These are phyloP conservation scores for Obelidium mucronatum DNA, from an alignment of 192 early-diverging fungal genomes.

Conservation along the genomic window DNA sequence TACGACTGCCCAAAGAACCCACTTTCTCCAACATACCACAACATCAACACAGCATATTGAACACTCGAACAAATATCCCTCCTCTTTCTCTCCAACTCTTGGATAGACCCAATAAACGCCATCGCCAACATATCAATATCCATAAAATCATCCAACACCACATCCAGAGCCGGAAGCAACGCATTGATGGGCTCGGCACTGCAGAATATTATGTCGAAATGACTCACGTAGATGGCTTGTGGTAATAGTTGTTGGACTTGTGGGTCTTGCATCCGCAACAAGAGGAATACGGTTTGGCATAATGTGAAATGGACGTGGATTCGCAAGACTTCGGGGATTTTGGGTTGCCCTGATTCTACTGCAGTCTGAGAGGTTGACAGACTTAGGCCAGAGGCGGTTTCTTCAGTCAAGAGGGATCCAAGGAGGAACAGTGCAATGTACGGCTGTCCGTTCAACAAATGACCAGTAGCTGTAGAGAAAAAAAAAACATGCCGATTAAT, in stretches of 20 bases:
- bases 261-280: conserved; percentile 38
- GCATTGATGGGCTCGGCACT: conserved; percentile 29
- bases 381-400: conserved; percentile 2
- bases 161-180: conserved; percentile 27
- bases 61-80: conserved; percentile 12
- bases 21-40: conserved; percentile 10
- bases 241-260: conserved; percentile 36
- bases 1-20: conserved; percentile 12
- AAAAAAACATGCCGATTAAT: neutral
- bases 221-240: conserved; percentile 9
- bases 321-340: conserved; percentile 38
- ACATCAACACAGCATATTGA: conserved; percentile 12
- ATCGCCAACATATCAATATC: conserved; percentile 21
- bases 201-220: conserved; percentile 25
- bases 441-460: conserved; percentile 29
- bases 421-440: conserved; percentile 21
- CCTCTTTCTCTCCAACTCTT: conserved; percentile 7
- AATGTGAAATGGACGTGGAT: conserved; percentile 47
- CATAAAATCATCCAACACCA: conserved; percentile 8
- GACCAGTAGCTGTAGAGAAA: conserved; percentile 41
- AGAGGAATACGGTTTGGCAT: conserved; percentile 48
- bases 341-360: neutral
- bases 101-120: conserved; percentile 20
- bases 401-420: conserved; percentile 7
- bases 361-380: neutral